These are phyloP conservation scores for Leccinum broughii DNA, from an alignment of 768 basidiomycete species.

Conservation along the genomic window DNA sequence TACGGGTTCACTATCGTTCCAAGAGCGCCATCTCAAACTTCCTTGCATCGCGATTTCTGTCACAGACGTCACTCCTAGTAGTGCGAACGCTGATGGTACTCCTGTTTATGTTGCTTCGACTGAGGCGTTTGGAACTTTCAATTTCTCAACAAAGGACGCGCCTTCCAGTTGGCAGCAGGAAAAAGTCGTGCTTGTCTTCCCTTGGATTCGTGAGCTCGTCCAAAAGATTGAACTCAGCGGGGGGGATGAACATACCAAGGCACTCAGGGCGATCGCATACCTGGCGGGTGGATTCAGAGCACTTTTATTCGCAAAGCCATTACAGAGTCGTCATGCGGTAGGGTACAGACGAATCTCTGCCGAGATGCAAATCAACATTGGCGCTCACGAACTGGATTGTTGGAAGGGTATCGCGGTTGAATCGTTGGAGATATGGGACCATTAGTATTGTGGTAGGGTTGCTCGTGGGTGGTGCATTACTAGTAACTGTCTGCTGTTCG, in stretches of 20 bases:
- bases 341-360: conserved; percentile 23
- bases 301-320: conserved; percentile 9
- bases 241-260: not conserved
- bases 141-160: not conserved
- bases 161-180: not conserved
- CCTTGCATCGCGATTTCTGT: conserved; percentile 15
- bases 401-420: conserved; percentile 1
- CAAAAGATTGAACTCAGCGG: not conserved
- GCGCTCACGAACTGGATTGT: not conserved
- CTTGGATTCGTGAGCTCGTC: conserved; percentile 12
- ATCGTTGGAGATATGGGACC: conserved; percentile 9
- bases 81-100: not conserved
- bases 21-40: conserved; percentile 9
- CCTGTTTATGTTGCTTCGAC: not conserved
- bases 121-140: conserved; percentile 1
- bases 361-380: not conserved
- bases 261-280: conserved; percentile 1
- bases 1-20: not conserved
- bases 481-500: too few species aligned
- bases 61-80: not conserved
- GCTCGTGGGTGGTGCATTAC: not conserved
- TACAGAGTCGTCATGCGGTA: not conserved
- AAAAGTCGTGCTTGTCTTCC: conserved; percentile 9
- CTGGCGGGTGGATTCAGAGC: conserved; percentile 12
- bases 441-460: not conserved